These are phyloP conservation scores for Fraxinus angustifolia DNA, from an alignment of 305 asterid genomes.

Conservation along the genomic window DNA sequence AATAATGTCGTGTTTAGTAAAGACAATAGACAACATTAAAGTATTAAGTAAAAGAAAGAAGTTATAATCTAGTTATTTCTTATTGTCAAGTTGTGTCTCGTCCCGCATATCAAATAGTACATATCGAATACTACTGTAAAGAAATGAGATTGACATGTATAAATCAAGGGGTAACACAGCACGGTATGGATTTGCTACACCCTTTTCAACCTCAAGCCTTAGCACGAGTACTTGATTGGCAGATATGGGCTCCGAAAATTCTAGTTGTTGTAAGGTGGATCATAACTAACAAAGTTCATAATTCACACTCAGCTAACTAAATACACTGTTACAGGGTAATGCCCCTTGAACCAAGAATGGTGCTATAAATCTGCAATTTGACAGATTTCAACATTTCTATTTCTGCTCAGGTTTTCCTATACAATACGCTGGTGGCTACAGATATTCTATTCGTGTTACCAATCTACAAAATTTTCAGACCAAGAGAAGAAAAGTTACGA, in stretches of 20 bases:
- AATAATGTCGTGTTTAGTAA: not conserved
- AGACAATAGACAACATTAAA: no score
- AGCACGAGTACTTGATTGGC: not conserved
- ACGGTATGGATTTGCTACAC: not conserved
- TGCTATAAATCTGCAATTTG: not conserved
- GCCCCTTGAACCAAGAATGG: not conserved
- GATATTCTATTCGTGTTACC: constrained; percentile 22
- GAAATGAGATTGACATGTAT: not conserved
- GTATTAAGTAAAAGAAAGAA: not conserved
- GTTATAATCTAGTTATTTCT: no score
- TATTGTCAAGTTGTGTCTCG: not conserved
- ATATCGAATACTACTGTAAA: not conserved
- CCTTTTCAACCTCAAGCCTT: not conserved
- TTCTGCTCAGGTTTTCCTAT: not conserved
- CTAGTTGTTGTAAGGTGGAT: not conserved
- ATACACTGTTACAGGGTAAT: not conserved
- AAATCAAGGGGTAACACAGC: not conserved
- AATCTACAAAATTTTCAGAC: constrained; percentile 44
- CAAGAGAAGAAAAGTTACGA: constrained; percentile 22
- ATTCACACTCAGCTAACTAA: not conserved
- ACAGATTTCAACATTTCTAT: constrained; percentile 13
- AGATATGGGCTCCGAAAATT: not conserved
- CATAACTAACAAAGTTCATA: not conserved
- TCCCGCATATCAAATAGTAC: not conserved
- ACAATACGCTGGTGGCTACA: constrained; percentile 22